phyloP scores from a whole-genome alignment of 2,329 filamentous ascomycete species.

The Neofusicoccum parvum region DNA sequence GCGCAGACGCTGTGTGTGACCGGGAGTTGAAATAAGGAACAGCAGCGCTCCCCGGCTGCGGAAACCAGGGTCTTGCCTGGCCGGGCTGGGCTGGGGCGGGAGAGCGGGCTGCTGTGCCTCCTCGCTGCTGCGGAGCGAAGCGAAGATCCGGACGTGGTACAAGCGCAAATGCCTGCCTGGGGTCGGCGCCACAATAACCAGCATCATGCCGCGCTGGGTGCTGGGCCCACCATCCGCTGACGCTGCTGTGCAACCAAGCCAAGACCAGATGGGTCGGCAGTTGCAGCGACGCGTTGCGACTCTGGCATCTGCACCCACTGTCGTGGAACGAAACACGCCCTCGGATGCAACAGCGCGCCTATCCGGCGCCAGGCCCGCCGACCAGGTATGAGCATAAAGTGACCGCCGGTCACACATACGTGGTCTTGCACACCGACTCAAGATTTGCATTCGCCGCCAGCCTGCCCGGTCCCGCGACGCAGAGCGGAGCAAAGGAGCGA shows the following conservation, averaged over 20 bases:
- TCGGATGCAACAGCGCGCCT: constrained; percentile 16
- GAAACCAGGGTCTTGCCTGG: background rate
- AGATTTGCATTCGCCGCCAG: constrained; percentile 10
- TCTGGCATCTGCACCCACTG: constrained; percentile 13
- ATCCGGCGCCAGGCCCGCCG: constrained; percentile 12
- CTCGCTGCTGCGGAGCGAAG: background rate
- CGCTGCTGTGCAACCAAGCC: constrained; percentile 2
- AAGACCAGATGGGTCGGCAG: background rate
- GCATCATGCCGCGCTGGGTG: background rate
- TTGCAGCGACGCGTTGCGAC: constrained; percentile 10
- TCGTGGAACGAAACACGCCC: constrained; percentile 3
- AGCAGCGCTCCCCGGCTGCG: background rate
- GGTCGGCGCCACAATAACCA: constrained; percentile 2
- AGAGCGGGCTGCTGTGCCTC: constrained; percentile 3
- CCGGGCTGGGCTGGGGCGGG: background rate
- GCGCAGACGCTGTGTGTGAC: constrained; percentile 8
- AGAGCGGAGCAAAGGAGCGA: background rate
- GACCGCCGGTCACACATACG: constrained; percentile 34
- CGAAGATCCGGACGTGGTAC: constrained; percentile 11
- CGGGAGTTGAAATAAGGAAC: constrained; percentile 21
- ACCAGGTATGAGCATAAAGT: constrained; percentile 31
- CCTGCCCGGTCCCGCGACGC: constrained; percentile 11
- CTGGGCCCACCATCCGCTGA: background rate
- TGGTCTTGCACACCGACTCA: constrained; percentile 24
- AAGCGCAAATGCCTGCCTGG: constrained; percentile 8